phyloP scores from a whole-genome alignment of 495 filamentous ascomycete species.

The Tricharina praecox region DNA sequence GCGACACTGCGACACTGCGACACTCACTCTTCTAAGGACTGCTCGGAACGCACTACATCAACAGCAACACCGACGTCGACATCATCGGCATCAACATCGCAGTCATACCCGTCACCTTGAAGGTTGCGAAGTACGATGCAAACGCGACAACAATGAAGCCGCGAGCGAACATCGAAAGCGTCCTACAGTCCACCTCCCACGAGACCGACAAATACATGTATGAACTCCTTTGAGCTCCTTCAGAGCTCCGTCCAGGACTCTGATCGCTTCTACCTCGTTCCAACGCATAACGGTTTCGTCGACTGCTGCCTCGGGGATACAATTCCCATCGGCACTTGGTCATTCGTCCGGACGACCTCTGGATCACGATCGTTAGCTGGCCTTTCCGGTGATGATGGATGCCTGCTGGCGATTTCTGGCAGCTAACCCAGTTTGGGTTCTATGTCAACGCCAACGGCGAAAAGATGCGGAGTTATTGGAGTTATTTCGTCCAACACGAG shows the following conservation, averaged over 20 bases:
- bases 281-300: conserved; percentile 25
- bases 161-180: background rate
- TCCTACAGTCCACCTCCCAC: background rate
- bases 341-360: conserved; percentile 31
- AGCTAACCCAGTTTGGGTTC: conserved; percentile 27
- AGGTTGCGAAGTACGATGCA: conserved; percentile 9
- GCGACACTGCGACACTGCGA: no score
- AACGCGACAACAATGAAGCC: background rate
- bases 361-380: conserved; percentile 29
- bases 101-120: conserved; percentile 13
- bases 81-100: background rate
- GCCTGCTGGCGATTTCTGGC: no score
- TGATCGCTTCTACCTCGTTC: background rate
- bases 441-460: conserved; percentile 29
- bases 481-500: conserved; percentile 29
- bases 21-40: no score
- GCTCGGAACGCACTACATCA: no score
- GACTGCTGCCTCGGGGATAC: conserved; percentile 16
- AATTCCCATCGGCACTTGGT: conserved; percentile 28
- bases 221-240: conserved; percentile 7
- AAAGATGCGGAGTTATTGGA: conserved; percentile 22
- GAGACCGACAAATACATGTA: background rate
- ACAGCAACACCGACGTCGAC: no score
- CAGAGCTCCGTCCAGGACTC: conserved; percentile 11
- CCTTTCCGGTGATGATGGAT: no score